A percentile compares a stretch with the other conserved stretches of the same genome.
phyloP scores from a whole-genome alignment of 257 asterid species.

The Jacaranda mimosifolia region DNA sequence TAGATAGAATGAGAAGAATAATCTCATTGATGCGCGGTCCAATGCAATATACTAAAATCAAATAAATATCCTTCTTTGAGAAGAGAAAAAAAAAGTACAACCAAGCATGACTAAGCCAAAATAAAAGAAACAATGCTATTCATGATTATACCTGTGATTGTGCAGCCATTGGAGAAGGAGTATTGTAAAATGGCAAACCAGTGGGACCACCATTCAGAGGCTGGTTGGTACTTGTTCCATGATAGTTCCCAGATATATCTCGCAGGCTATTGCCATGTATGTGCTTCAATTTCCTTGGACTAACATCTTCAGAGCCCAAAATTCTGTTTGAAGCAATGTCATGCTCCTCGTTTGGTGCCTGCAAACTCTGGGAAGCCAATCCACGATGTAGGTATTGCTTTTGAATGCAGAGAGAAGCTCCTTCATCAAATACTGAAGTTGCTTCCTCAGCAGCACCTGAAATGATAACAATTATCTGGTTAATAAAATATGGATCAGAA shows the following conservation, averaged over 20 bases:
- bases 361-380: conserved; percentile 56
- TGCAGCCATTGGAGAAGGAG: conserved; percentile 89
- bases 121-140: conserved; percentile 34
- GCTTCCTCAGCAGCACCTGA: conserved; percentile 98
- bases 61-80: conserved; percentile 20
- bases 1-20: conserved; percentile 20
- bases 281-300: conserved; percentile 76
- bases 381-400: conserved; percentile 70
- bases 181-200: conserved; percentile 69
- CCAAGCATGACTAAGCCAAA: conserved; percentile 26
- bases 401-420: conserved; percentile 75
- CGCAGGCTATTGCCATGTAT: conserved; percentile 60
- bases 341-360: conserved; percentile 60
- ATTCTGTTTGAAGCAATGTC: conserved; percentile 51
- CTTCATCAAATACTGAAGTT: conserved; percentile 79
- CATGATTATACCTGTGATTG: conserved; percentile 73
- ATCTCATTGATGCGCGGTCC: neutral
- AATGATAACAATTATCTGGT: conserved; percentile 30
- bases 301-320: conserved; percentile 66
- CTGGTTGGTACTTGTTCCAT: conserved; percentile 64
- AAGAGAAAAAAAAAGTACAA: conserved; percentile 16
- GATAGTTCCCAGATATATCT: conserved; percentile 74
- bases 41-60: conserved; percentile 10
- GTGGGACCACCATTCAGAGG: conserved; percentile 61
- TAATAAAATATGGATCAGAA: conserved; percentile 28